Base-by-base conservation (phyloP, 2,329 filamentous ascomycete genomes). In the Aspergillus sp. region DNA sequence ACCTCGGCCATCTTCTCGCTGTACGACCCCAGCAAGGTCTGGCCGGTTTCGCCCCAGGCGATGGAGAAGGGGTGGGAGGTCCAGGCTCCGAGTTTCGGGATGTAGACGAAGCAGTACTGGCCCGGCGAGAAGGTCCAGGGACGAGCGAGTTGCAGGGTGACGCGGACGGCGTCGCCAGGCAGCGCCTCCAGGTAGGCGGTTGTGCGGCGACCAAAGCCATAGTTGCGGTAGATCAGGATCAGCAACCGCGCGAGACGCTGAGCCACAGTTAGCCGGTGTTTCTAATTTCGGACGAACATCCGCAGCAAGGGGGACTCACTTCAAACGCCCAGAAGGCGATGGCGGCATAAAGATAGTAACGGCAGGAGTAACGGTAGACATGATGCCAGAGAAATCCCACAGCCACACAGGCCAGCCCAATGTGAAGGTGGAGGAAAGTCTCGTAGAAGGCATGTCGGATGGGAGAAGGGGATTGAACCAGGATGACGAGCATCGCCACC, bases 361-460 rank as follows among this genome's bases (percentile, higher is more conserved):
- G 90, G 80, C 72, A 93, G 89, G 4, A 89, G 85, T 4, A 92
- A 3, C 81, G 75, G 38, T 90, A 85, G 4, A 89, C 87, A 79
- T 98, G 94, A 43, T 92, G 80, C 84, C 89, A 94, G 13, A 93
- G 87, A 69, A 88, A 89, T 57, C 85, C 81, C 53, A 97, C 84
- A 53, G 82, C 80, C 53, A 91, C 72, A 39, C 89, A 76, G 45
- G 89, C 92, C 50, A 96, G 79, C 36, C 91, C 75, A 67, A 96
- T 92, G 78, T 98, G 95, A 25, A 89, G 78, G 72, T 90, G 91
- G 67, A 97, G 84, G 79, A 98, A 98, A 0, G 91, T 95, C 79
- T 98, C 95, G 80, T 98, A 98, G 74, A 96, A 97, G 50, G 92
- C 92, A 75, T 97, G 93, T 62, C 94, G 89, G 55, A 98, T 73